Evolutionary conservation across 352 stramenopile genomes (phyloP), one percentile per base, ranked within the genome.

Genomic region (Aphanomyces stellatus): DNA sequence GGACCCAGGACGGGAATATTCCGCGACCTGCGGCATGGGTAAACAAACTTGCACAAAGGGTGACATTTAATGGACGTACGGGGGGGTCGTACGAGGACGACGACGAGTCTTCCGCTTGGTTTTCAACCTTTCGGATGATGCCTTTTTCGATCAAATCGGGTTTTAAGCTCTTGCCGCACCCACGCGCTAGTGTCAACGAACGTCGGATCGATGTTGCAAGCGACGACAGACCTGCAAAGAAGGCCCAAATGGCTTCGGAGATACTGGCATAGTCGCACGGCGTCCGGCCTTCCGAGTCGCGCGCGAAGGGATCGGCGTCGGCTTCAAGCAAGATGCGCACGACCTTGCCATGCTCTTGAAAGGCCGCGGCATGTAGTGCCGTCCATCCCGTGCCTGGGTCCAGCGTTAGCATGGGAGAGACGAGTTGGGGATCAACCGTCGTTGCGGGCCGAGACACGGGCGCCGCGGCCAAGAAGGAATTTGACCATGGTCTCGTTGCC

Each of bases 1-100:
- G 1, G 84, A 92, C 15, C 81, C 84, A 11, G 84, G 84, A 8
- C 84, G 77, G 3, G 84, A 92, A 49, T 90, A 88, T 11, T 78
- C 80, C 10, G 81, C 87, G 62, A 92, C 82, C 83, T 92, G 30
- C 55, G 10, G 64, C 28, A 15, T n/a, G n/a, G n/a, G n/a, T n/a
- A n/a, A n/a, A n/a, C n/a, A n/a, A n/a, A n/a, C n/a, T n/a, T n/a
- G n/a, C 13, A 19, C 24, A 8, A 7, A 60, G 8, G 13, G 37
- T n/a, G 37, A 46, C 37, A n/a, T 46, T 11, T 46, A 46, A 46
- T 46, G 11, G 11, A 11, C 46, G 24, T 57, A 57, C 49, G 17
- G 49, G 34, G 11, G 60, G 41, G 27, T 65, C 62, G 13, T 49
- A 35, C 30, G 62, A 48, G n/a, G n/a, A n/a, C n/a, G n/a, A n/a